Conservation (phyloP, 192 early-diverging fungal species). For the Chytriomyces confervae region DNA sequence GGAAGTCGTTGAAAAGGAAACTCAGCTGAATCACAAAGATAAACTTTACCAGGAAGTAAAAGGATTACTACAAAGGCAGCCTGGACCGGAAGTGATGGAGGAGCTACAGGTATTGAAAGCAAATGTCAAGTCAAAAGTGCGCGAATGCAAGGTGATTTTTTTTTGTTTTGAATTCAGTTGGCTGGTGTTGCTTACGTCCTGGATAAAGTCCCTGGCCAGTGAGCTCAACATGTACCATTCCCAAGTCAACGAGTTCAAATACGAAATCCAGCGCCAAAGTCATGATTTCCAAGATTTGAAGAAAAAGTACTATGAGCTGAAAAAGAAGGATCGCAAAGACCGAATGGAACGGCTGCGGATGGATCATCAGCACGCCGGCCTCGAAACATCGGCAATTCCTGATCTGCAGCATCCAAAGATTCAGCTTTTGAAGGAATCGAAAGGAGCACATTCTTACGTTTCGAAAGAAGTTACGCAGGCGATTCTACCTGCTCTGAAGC, state of each 20-base stretch:
- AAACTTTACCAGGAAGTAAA: conserved; percentile 65
- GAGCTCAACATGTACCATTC: conserved; percentile 72
- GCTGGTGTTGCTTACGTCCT: neutral
- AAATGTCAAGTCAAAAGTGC: conserved; percentile 55
- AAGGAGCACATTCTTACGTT: neutral
- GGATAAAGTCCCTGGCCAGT: conserved; percentile 58
- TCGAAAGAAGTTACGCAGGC: conserved; percentile 6
- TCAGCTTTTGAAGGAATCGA: neutral
- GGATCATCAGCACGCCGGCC: conserved; percentile 7
- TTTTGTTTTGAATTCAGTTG: neutral
- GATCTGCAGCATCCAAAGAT: neutral
- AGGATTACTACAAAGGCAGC: conserved; percentile 57
- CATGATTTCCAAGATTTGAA: conserved; percentile 63
- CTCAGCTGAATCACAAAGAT: conserved; percentile 62
- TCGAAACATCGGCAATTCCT: neutral
- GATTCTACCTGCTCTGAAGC: conserved; percentile 22
- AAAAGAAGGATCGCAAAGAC: conserved; percentile 37
- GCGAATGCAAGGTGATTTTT: conserved; percentile 57
- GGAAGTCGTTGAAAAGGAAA: conserved; percentile 67
- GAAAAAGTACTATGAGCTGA: conserved; percentile 58
- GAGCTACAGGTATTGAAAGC: conserved; percentile 55
- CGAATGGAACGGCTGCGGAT: conserved; percentile 7
- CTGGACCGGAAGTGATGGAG: conserved; percentile 63
- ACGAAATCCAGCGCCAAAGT: conserved; percentile 60
- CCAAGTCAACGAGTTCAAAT: conserved; percentile 69